Evolutionary conservation across 805 yeast species (phyloP).

Genomic region (Wickerhamiella lipophila): DNA sequence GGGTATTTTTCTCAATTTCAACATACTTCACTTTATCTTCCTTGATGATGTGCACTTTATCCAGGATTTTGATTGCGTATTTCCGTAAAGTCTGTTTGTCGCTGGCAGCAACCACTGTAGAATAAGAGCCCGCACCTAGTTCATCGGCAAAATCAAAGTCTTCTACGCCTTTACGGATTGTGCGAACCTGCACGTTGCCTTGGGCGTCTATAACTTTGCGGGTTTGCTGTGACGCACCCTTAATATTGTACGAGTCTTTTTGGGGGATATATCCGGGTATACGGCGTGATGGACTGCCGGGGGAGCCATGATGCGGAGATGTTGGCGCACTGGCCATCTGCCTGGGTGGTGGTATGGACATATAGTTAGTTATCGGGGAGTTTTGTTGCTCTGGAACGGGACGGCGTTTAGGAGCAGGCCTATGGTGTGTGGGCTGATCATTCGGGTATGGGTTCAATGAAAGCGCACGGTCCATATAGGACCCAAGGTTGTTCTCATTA

Average conservation of each 20-base stretch:
- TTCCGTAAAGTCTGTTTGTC: conserved; percentile 62
- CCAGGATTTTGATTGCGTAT: conserved; percentile 82
- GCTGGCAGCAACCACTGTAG: conserved; percentile 80
- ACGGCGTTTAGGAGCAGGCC: background rate
- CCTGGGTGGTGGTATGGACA: background rate
- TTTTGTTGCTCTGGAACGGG: conserved; percentile 2
- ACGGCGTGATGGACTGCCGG: conserved; percentile 2
- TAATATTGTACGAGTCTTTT: conserved; percentile 7
- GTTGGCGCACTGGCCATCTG: background rate
- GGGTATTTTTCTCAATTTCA: conserved; percentile 82
- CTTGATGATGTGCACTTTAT: conserved; percentile 83
- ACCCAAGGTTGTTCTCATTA: conserved; percentile 5
- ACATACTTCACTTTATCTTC: conserved; percentile 94
- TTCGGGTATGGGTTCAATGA: background rate
- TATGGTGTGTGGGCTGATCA: background rate
- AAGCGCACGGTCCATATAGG: conserved; percentile 11
- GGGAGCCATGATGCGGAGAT: background rate
- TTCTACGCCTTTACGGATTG: conserved; percentile 45
- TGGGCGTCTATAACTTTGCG: conserved; percentile 14
- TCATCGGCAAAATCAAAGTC: conserved; percentile 84
- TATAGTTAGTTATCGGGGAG: background rate
- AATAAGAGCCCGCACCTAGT: conserved; percentile 92
- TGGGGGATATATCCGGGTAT: conserved; percentile 13
- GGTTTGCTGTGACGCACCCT: conserved; percentile 9
- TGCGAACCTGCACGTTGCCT: conserved; percentile 41